phyloP scores from a whole-genome alignment of 192 early-diverging fungal species.

The Podila epigama region DNA sequence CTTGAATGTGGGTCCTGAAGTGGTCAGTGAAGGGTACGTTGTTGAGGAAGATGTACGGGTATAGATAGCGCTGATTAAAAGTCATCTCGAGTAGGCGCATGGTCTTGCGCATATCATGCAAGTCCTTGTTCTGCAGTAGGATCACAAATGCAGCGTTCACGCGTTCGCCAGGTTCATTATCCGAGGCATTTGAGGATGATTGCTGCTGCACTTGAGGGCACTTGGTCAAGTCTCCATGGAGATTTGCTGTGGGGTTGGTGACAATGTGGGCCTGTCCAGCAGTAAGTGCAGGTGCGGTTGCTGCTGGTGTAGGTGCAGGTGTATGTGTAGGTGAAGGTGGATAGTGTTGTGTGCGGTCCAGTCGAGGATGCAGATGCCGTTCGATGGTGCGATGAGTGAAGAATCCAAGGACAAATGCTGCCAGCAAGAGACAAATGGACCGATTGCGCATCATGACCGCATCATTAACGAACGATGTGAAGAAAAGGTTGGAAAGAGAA shows the following conservation, averaged over 20 bases:
- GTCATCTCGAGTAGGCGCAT: slow-evolving; percentile 75
- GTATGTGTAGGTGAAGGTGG: background rate
- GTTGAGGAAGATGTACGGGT: slow-evolving; percentile 89
- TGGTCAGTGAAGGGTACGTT: slow-evolving; percentile 74
- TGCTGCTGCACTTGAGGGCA: too few relatives aligned
- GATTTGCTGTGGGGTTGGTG: too few relatives aligned
- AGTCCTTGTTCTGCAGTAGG: slow-evolving; percentile 73
- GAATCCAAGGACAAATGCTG: slow-evolving; percentile 28
- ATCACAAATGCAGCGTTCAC: slow-evolving; percentile 78
- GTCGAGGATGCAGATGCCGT: background rate
- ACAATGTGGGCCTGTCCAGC: too few relatives aligned
- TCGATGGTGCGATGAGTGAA: background rate
- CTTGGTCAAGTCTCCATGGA: too few relatives aligned
- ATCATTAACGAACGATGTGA: background rate
- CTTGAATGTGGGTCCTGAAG: slow-evolving; percentile 64
- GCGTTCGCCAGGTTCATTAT: slow-evolving; percentile 8
- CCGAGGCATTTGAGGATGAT: too few relatives aligned
- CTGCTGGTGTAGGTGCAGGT: background rate
- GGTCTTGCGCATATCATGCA: slow-evolving; percentile 66
- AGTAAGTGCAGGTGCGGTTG: too few relatives aligned
- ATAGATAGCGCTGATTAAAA: slow-evolving; percentile 78
- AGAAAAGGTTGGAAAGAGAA: background rate
- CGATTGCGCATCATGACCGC: background rate
- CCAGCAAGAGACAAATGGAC: background rate
- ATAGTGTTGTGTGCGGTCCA: background rate